Percentiles rank a stretch among this genome's conserved stretches.
These are phyloP conservation scores for Myxozyma melibiosi DNA, from an alignment of 805 yeast species.

Conservation along the genomic window DNA sequence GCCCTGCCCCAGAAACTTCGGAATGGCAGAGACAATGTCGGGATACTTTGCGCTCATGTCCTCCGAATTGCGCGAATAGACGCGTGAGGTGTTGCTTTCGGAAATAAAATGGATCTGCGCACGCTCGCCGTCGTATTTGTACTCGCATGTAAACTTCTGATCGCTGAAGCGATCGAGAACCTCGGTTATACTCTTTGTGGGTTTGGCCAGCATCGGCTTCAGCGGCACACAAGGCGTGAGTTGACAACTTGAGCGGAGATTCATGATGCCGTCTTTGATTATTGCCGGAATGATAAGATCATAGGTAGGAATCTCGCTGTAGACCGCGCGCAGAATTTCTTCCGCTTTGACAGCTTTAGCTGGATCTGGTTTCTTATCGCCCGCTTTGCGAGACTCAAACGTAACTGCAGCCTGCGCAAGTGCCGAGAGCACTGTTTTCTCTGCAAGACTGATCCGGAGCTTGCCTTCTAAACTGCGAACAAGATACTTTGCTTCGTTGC, in stretches of 20 bases:
- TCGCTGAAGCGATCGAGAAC: slow-evolving; percentile 74
- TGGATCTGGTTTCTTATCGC: slow-evolving; percentile 39
- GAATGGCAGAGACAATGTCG: slow-evolving; percentile 72
- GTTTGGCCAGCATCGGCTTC: slow-evolving; percentile 98
- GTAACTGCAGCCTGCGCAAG: slow-evolving; percentile 79
- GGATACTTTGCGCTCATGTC: slow-evolving; percentile 97
- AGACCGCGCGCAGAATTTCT: slow-evolving; percentile 78
- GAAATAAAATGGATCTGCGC: slow-evolving; percentile 85
- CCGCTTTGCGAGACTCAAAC: slow-evolving; percentile 52
- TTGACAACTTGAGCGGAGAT: slow-evolving; percentile 66
- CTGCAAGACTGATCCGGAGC: slow-evolving; percentile 89
- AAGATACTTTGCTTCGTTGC: slow-evolving; percentile 85
- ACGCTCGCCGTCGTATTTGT: slow-evolving; percentile 96
- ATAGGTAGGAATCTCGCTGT: slow-evolving; percentile 85
- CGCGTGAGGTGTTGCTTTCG: slow-evolving; percentile 41
- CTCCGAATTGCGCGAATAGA: slow-evolving; percentile 93
- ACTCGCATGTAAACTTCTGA: slow-evolving; percentile 88
- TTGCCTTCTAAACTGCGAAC: slow-evolving; percentile 92
- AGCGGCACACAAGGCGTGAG: slow-evolving; percentile 91
- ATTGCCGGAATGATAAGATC: slow-evolving; percentile 72
- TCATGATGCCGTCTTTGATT: slow-evolving; percentile 64
- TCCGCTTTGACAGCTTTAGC: slow-evolving; percentile 67
- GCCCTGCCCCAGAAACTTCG: slow-evolving; percentile 53
- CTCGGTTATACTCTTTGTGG: slow-evolving; percentile 91
- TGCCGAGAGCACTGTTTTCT: slow-evolving; percentile 82